A percentile compares a stretch with the other conserved stretches of the same genome.
Evolutionary conservation across 1,284 basidiomycete genomes (phyloP).

Genomic region (Cutaneotrichosporon cyanovorans): DNA sequence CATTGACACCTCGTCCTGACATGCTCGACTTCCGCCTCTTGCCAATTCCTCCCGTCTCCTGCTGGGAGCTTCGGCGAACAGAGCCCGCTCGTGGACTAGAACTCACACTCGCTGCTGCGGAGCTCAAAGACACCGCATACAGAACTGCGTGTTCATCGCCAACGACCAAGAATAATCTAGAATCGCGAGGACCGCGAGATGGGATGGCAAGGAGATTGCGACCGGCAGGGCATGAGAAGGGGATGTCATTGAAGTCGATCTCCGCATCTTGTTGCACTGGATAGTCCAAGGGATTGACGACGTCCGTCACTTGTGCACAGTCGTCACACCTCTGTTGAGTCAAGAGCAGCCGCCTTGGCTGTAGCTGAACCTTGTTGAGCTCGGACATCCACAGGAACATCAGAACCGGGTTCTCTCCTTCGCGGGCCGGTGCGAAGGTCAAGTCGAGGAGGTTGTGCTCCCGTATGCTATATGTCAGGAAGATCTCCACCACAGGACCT

Average conservation of each 20-base stretch:
- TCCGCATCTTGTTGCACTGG: constrained; percentile 11
- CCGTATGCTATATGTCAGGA: constrained; percentile 52
- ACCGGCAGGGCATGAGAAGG: constrained; percentile 40
- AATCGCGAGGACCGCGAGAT: background rate
- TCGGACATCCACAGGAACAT: constrained; percentile 53
- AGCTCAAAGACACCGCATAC: constrained; percentile 15
- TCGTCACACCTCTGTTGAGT: constrained; percentile 49
- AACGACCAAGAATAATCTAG: constrained; percentile 25
- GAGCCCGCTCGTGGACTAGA: constrained; percentile 27
- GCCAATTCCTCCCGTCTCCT: constrained; percentile 25
- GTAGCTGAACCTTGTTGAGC: constrained; percentile 52
- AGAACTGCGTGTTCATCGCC: constrained; percentile 42
- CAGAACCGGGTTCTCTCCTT: constrained; percentile 51
- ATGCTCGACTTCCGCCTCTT: constrained; percentile 38
- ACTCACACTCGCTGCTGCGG: background rate
- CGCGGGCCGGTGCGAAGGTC: constrained; percentile 53
- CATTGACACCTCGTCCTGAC: constrained; percentile 15
- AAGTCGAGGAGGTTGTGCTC: constrained; percentile 68
- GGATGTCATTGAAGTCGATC: constrained; percentile 36
- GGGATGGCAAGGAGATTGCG: constrained; percentile 29
- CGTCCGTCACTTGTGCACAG: constrained; percentile 47
- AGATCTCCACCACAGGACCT: constrained; percentile 8
- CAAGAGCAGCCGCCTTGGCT: constrained; percentile 56
- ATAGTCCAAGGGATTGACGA: constrained; percentile 50
- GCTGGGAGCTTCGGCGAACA: constrained; percentile 27